Base-by-base conservation (phyloP, 768 basidiomycete species). In the Pleurotus giganteus region DNA sequence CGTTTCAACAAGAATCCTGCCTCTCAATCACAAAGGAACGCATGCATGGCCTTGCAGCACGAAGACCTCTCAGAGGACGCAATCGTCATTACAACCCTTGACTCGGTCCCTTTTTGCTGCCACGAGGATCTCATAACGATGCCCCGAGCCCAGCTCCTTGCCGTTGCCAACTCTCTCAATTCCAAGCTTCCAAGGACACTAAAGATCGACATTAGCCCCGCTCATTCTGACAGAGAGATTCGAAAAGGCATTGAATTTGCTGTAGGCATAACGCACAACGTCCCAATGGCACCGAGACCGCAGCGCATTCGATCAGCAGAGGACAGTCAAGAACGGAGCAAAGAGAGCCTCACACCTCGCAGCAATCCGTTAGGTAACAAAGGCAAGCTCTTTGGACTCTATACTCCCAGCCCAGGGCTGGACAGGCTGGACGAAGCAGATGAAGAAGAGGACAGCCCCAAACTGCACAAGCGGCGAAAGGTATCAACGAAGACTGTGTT, bases 91-190 rank as follows among this genome's bases (percentile, higher is more conserved):
- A 88, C 84, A 0, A 75, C 86, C 4, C 73, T 89, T 11, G 71
- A 76, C 37, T 67, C 66, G 21, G 71, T 79, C 8, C 86, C 86
- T 0, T 90, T 89, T 69, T 86, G 84, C 68, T 88, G 85, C 66
- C 86, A 90, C 63, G 85, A 86, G 56, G 86, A 90, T 59, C 75
- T 89, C 37, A 62, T 88, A 52, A 75, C 79, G 1, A 88, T 90
- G 88, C 61, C 78, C 3, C 80, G 79, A 37, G 42, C 65, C 1
- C 72, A 80, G 56, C 80, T 90, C 41, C 63, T 83, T 43, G 65
- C 54, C 0, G 85, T 85, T 13, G 86, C 84, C 4, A 58, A 61
- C 13, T 59, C 71, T 7, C 74, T 90, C 43, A 90, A 90, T 64
- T 70, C 62, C 12, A 78, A 76, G 32, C 72, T 89, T 1, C 87